Conservation (phyloP, 108 stramenopile genomes). For the Nitzschia sp. region DNA sequence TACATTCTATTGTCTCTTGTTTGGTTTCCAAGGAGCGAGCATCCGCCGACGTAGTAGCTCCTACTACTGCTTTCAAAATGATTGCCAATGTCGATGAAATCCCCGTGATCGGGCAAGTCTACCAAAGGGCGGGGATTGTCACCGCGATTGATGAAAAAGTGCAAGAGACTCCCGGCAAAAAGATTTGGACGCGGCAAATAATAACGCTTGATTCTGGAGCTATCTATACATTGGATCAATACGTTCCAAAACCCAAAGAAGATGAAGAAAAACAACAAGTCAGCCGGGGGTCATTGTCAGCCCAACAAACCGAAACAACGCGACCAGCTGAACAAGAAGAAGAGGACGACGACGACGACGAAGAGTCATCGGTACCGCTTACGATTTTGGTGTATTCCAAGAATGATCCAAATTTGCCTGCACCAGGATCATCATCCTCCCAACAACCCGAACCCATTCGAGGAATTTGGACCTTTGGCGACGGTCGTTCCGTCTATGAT, state of each 20-base stretch:
- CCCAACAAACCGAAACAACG: background rate
- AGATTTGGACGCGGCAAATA: conserved; percentile 3
- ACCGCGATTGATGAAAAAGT: background rate
- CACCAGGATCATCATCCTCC: background rate
- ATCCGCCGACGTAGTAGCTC: no score
- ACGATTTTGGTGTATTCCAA: conserved; percentile 6
- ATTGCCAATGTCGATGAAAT: conserved; percentile 7
- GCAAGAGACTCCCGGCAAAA: background rate
- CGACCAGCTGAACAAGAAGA: no score
- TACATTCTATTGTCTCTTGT: no score
- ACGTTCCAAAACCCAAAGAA: no score
- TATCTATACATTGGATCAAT: conserved; percentile 16
- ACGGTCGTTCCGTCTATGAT: background rate
- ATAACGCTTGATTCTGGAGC: conserved; percentile 11
- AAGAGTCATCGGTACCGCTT: background rate
- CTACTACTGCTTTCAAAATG: no score
- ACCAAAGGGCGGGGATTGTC: conserved; percentile 5
- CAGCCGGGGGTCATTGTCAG: background rate
- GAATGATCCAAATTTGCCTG: background rate
- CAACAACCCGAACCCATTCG: background rate
- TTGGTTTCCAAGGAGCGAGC: no score
- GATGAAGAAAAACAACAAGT: background rate
- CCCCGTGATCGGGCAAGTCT: conserved; percentile 6
- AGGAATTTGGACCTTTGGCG: conserved; percentile 5
- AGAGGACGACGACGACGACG: no score